Conservation (phyloP, 805 yeast genomes). For the Sugiyamaella lignohabitans region DNA sequence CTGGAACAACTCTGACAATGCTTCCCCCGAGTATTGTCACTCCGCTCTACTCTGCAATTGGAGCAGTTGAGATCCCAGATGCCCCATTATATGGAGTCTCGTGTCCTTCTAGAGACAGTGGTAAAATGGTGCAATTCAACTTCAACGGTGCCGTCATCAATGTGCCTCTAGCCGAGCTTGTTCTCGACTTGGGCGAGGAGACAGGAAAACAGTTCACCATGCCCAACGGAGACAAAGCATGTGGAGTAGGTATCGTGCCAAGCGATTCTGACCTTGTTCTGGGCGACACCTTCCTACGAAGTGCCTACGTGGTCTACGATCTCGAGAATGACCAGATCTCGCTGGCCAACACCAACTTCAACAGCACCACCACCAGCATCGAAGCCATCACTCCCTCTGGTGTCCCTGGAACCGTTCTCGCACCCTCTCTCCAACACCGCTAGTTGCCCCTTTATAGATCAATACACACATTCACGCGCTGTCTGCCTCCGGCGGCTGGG, state of each 20-base stretch:
- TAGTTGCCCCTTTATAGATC: too few species aligned
- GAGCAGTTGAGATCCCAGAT: slow-evolving; percentile 30
- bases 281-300: slow-evolving; percentile 61
- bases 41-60: slow-evolving; percentile 31
- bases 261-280: slow-evolving; percentile 32
- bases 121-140: slow-evolving; percentile 12
- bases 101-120: neutral
- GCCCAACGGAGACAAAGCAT: slow-evolving; percentile 29
- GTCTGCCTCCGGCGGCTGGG: too few species aligned
- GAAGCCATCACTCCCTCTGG: slow-evolving; percentile 19
- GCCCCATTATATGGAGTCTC: neutral
- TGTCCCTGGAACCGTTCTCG: slow-evolving; percentile 28
- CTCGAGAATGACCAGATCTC: slow-evolving; percentile 51
- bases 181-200: slow-evolving; percentile 11
- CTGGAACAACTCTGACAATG: slow-evolving; percentile 22
- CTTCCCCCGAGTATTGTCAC: slow-evolving; percentile 25
- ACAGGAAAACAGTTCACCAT: slow-evolving; percentile 29
- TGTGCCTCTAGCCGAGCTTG: slow-evolving; percentile 24
- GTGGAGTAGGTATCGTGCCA: slow-evolving; percentile 14
- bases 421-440: too few species aligned
- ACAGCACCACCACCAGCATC: slow-evolving; percentile 22
- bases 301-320: slow-evolving; percentile 65
- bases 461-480: too few species aligned
- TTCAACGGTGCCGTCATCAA: slow-evolving; percentile 23
- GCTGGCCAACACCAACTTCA: slow-evolving; percentile 42